Conservation (phyloP, 768 basidiomycete genomes). For the Dacryopinax primogenitus region DNA sequence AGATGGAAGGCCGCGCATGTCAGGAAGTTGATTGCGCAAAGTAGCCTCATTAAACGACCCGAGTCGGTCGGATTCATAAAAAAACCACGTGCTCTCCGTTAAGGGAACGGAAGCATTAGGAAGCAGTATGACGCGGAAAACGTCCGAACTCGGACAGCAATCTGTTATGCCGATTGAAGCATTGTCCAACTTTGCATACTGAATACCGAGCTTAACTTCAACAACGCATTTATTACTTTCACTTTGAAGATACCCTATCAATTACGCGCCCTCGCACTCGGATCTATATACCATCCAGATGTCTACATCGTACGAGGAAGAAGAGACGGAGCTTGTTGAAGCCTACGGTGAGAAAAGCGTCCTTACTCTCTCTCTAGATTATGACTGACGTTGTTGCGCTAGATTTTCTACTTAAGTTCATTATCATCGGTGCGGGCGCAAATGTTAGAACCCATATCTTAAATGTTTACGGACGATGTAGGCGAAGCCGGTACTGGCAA, state of each 20-base stretch:
- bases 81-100: no score
- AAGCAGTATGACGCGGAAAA: no score
- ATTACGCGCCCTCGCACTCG: neutral
- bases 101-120: no score
- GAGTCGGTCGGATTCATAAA: no score
- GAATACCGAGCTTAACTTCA: no score
- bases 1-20: no score
- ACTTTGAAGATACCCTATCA: neutral
- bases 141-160: no score
- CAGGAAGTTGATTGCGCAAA: no score
- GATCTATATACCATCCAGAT: neutral
- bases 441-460: constrained; percentile 7
- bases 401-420: constrained; percentile 99
- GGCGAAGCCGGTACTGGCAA: constrained; percentile 97
- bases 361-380: constrained; percentile 10
- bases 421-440: constrained; percentile 64
- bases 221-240: no score
- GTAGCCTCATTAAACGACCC: no score
- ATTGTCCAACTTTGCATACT: neutral
- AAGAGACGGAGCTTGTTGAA: constrained; percentile 85
- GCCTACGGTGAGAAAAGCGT: constrained; percentile 59
- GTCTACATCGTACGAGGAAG: constrained; percentile 35
- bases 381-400: neutral
- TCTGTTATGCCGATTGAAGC: no score
- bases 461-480: constrained; percentile 24